These are phyloP conservation scores for Urostyla sp. DNA, from an alignment of 73 alveolate species.

Conservation along the genomic window DNA sequence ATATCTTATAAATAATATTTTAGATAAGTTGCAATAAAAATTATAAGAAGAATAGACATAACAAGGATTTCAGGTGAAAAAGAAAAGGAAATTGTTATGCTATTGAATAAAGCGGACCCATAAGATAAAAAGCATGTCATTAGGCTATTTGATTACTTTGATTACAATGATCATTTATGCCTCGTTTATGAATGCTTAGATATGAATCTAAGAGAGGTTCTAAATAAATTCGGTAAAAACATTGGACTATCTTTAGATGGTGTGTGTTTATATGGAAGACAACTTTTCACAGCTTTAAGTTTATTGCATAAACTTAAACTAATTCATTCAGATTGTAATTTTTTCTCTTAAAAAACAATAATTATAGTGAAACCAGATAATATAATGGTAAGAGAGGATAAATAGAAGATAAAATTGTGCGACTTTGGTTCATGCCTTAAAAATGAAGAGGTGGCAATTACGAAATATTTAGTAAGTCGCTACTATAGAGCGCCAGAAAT, in stretches of 20 bases:
- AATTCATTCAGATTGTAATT: constrained; percentile 83
- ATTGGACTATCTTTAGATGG: constrained; percentile 80
- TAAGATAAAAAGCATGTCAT: constrained; percentile 72
- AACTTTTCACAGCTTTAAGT: constrained; percentile 83
- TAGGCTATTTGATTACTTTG: constrained; percentile 75
- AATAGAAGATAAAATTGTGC: constrained; percentile 77
- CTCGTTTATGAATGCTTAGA: constrained; percentile 81
- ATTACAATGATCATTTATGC: constrained; percentile 81
- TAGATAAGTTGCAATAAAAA: constrained; percentile 76
- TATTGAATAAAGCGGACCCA: constrained; percentile 75
- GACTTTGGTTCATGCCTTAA: constrained; percentile 90
- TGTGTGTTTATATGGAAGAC: constrained; percentile 80
- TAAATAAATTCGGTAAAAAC: constrained; percentile 75
- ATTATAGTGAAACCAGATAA: constrained; percentile 83
- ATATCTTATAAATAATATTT: not conserved
- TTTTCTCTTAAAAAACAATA: not conserved
- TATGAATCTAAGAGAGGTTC: constrained; percentile 82
- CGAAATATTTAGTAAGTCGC: constrained; percentile 82
- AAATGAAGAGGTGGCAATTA: constrained; percentile 73
- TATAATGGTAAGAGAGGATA: constrained; percentile 76
- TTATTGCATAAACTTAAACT: constrained; percentile 64
- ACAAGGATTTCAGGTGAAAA: constrained; percentile 82
- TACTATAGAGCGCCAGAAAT: constrained; percentile 93
- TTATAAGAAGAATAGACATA: constrained; percentile 75
- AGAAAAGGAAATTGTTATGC: constrained; percentile 69